Conservation (phyloP, 331 rosid species). For the Stylosanthes scabra region DNA sequence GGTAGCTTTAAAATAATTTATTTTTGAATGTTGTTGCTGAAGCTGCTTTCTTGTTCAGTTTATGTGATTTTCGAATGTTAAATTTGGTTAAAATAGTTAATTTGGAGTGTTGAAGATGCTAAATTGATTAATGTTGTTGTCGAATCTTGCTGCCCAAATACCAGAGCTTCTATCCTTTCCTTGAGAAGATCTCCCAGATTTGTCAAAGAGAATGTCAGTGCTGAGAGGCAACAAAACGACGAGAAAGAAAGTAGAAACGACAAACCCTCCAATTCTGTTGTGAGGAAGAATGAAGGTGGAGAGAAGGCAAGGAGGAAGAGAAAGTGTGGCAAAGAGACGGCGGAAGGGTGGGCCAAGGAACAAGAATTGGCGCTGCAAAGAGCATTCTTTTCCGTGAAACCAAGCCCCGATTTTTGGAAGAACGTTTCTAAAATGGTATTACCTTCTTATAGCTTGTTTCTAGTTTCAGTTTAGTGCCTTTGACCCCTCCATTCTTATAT, state of each 20-base stretch:
- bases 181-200: slow-evolving; percentile 52
- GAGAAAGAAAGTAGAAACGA: neutral
- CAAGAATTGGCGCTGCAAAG: slow-evolving; percentile 72
- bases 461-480: too few species aligned
- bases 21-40: too few species aligned
- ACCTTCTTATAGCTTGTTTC: neutral
- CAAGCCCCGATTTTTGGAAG: slow-evolving; percentile 94
- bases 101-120: too few species aligned
- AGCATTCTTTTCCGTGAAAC: slow-evolving; percentile 72
- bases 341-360: slow-evolving; percentile 75
- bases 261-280: slow-evolving; percentile 1
- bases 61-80: too few species aligned
- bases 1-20: too few species aligned
- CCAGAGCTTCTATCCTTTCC: slow-evolving; percentile 19
- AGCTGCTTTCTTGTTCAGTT: too few species aligned
- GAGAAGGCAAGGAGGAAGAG: slow-evolving; percentile 59
- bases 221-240: neutral
- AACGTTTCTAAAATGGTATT: slow-evolving; percentile 80
- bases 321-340: slow-evolving; percentile 31
- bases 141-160: slow-evolving; percentile 2
- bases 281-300: slow-evolving; percentile 19
- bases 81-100: too few species aligned
- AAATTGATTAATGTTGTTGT: neutral
- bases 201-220: neutral
- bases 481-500: too few species aligned